These are phyloP conservation scores for Austroboletus festivus DNA, from an alignment of 768 basidiomycete species.

Conservation along the genomic window DNA sequence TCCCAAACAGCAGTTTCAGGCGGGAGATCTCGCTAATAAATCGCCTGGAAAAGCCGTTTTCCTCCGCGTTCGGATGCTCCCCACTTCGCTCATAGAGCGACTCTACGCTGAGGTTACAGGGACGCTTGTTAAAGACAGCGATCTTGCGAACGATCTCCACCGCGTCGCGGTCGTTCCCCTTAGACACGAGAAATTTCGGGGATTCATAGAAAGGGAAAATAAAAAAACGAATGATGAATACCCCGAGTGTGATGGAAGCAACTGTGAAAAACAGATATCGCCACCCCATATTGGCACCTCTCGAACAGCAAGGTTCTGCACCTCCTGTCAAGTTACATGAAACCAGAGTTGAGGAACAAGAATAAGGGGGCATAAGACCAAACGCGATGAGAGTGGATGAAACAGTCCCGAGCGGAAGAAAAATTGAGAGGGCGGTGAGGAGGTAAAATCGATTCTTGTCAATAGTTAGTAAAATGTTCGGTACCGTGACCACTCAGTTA, in stretches of 20 bases:
- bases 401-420: neutral
- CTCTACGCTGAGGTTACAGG: slow-evolving; percentile 14
- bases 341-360: slow-evolving; percentile 7
- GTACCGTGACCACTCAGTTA: too few species aligned
- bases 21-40: slow-evolving; percentile 6
- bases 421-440: slow-evolving; percentile 11
- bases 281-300: slow-evolving; percentile 18
- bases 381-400: slow-evolving; percentile 3
- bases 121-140: slow-evolving; percentile 8
- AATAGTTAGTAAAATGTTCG: neutral
- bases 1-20: slow-evolving; percentile 13
- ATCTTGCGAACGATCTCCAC: slow-evolving; percentile 16
- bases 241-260: slow-evolving; percentile 6
- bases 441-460: slow-evolving; percentile 13
- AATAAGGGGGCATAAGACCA: slow-evolving; percentile 12
- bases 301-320: slow-evolving; percentile 15
- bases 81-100: slow-evolving; percentile 7
- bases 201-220: slow-evolving; percentile 17
- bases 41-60: neutral
- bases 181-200: slow-evolving; percentile 13
- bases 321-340: slow-evolving; percentile 15
- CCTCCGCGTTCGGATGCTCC: neutral
- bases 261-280: slow-evolving; percentile 13
- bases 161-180: slow-evolving; percentile 11
- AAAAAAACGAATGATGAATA: slow-evolving; percentile 17